phyloP scores from a whole-genome alignment of 2,329 filamentous ascomycete genomes.

The Juglanconis juglandina region DNA sequence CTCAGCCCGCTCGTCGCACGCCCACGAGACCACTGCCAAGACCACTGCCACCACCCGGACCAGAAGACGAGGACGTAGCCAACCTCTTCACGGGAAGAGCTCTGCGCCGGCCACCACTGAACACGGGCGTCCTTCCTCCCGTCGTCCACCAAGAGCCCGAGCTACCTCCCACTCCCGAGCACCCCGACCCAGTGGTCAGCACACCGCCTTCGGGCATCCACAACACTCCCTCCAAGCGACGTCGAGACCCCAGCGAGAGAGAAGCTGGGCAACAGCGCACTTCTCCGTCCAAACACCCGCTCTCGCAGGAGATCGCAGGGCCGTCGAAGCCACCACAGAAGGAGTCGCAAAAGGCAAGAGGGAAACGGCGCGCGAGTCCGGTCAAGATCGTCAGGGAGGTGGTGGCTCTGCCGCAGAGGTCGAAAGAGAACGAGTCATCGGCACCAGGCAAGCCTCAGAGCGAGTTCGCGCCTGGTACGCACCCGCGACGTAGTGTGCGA shows the following conservation, averaged over 20 bases:
- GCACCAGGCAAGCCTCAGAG: conserved; percentile 40
- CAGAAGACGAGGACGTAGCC: conserved; percentile 40
- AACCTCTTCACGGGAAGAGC: conserved; percentile 38
- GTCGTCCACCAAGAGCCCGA: conserved; percentile 54
- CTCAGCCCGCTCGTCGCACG: conserved; percentile 35
- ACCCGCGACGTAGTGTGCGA: conserved; percentile 35
- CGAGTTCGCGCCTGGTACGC: conserved; percentile 13
- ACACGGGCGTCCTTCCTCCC: conserved; percentile 29
- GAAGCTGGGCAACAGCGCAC: conserved; percentile 23
- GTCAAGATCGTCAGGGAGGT: not conserved
- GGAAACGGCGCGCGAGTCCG: conserved; percentile 8
- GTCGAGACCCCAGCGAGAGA: conserved; percentile 17
- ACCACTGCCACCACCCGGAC: conserved; percentile 44
- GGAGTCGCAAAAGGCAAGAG: not conserved
- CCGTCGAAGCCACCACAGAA: not conserved
- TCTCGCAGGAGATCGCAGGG: conserved; percentile 20
- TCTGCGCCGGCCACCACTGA: conserved; percentile 33
- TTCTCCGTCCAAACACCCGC: conserved; percentile 48
- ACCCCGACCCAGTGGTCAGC: conserved; percentile 50
- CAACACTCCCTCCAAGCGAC: conserved; percentile 51
- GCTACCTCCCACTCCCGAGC: conserved; percentile 56
- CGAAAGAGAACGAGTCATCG: conserved; percentile 29
- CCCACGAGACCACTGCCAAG: conserved; percentile 41
- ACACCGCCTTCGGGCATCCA: conserved; percentile 59
- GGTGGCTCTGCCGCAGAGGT: conserved; percentile 34